A percentile compares a stretch with the other conserved stretches of the same genome.
phyloP scores from a whole-genome alignment of 2,329 filamentous ascomycete species.

The Cladosporium sp. region DNA sequence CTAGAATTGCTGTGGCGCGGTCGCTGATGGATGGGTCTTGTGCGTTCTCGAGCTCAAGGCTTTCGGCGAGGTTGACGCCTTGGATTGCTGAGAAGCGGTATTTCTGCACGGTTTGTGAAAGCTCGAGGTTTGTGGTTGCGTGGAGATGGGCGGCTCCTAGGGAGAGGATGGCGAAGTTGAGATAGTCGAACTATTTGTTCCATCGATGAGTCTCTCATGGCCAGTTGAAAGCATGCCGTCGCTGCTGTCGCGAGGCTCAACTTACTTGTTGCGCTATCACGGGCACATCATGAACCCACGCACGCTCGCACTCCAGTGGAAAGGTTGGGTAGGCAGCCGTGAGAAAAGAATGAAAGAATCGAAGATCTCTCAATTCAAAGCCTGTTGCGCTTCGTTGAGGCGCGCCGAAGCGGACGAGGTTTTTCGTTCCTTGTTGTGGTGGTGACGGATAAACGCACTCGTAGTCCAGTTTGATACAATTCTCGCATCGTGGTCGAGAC shows the following conservation, averaged over 20 bases:
- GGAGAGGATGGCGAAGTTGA: neutral
- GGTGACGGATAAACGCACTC: neutral
- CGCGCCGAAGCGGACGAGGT: neutral
- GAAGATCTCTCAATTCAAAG: neutral
- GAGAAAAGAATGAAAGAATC: slow-evolving; percentile 8
- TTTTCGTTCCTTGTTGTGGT: neutral
- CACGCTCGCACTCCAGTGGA: slow-evolving; percentile 2
- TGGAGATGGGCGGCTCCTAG: slow-evolving; percentile 2
- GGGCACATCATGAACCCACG: slow-evolving; percentile 4
- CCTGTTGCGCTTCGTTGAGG: slow-evolving; percentile 2
- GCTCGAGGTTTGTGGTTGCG: slow-evolving; percentile 1
- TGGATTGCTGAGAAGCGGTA: slow-evolving; percentile 5
- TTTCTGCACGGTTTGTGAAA: neutral
- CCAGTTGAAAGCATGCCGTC: too few species aligned
- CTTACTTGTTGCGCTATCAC: slow-evolving; percentile 9
- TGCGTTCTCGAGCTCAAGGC: neutral
- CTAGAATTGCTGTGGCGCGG: slow-evolving; percentile 5
- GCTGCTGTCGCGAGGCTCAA: too few species aligned
- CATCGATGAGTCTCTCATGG: neutral
- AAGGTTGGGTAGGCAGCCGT: slow-evolving; percentile 8
- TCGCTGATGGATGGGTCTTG: neutral
- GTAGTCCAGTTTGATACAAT: slow-evolving; percentile 6
- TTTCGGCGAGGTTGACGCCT: slow-evolving; percentile 8
- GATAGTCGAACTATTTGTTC: neutral
- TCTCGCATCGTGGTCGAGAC: slow-evolving; percentile 4